A percentile compares a stretch with the other conserved stretches of the same genome.
Evolutionary conservation across 495 filamentous ascomycete species (phyloP).

Genomic region (Annulohypoxylon bovei): DNA sequence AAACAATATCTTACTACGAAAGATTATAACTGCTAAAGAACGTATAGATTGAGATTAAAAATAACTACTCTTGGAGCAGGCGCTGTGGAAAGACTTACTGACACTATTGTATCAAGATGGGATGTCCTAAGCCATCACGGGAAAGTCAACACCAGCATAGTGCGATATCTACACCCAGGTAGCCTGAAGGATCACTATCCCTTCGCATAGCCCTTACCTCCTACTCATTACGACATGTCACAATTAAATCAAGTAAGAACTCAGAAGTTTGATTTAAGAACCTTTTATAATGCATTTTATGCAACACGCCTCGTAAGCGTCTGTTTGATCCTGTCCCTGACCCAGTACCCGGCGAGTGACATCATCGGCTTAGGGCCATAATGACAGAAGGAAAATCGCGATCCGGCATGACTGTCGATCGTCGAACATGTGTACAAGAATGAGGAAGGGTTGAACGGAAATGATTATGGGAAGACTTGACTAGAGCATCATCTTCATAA

Average conservation of each 20-base stretch:
- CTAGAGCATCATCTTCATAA: slow-evolving; percentile 27
- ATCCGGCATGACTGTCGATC: background rate
- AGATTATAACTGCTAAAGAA: no score
- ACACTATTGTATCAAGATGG: no score
- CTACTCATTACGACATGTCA: background rate
- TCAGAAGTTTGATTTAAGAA: background rate
- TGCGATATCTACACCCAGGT: background rate
- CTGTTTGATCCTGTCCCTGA: background rate
- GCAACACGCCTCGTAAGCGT: background rate
- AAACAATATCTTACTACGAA: no score
- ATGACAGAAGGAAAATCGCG: background rate
- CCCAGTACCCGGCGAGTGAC: background rate
- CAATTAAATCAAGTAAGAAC: background rate
- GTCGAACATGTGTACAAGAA: background rate
- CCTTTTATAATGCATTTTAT: background rate
- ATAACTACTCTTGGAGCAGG: no score
- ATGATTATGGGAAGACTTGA: slow-evolving; percentile 17
- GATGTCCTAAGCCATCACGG: no score
- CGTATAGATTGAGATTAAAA: no score
- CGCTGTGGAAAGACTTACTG: no score
- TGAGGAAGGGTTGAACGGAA: background rate
- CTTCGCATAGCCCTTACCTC: background rate
- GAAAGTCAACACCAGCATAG: background rate
- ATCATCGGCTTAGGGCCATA: background rate
- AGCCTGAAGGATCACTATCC: background rate